A percentile compares a stretch with the other conserved stretches of the same genome.
These are phyloP conservation scores for Aspergillus oerlinghausenensis DNA, from an alignment of 2,329 filamentous ascomycete species.

Conservation along the genomic window DNA sequence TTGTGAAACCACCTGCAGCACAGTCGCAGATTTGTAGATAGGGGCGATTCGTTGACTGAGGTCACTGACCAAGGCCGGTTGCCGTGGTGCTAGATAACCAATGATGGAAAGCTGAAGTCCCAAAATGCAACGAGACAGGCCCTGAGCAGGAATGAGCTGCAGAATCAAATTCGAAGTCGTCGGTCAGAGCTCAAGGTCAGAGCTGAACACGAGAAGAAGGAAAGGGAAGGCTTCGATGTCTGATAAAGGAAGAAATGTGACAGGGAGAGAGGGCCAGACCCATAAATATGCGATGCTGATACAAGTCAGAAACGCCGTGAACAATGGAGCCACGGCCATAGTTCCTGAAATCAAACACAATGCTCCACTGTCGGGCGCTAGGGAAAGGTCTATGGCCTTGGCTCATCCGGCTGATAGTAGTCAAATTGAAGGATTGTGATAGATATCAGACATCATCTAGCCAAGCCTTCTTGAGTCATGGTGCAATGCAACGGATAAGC, in stretches of 20 bases:
- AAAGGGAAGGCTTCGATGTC: background rate
- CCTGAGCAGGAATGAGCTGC: background rate
- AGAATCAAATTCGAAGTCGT: background rate
- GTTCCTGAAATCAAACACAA: slow-evolving; percentile 10
- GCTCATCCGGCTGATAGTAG: slow-evolving; percentile 21
- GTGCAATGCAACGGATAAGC: background rate
- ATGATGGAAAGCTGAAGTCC: background rate
- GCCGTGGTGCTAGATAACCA: background rate
- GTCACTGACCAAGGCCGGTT: background rate
- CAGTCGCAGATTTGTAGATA: background rate
- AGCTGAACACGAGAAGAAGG: background rate
- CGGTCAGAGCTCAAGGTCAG: background rate
- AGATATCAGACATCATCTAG: slow-evolving; percentile 1
- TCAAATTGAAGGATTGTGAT: slow-evolving; percentile 4
- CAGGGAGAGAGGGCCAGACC: slow-evolving; percentile 5
- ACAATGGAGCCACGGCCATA: slow-evolving; percentile 8
- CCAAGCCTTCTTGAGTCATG: background rate
- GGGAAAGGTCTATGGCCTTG: slow-evolving; percentile 11
- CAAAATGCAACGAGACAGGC: background rate
- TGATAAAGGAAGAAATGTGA: background rate
- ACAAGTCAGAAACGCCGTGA: slow-evolving; percentile 13
- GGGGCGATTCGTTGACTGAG: background rate
- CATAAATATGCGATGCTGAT: slow-evolving; percentile 15
- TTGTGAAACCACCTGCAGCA: slow-evolving; percentile 12
- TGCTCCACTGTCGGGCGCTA: slow-evolving; percentile 22